phyloP scores from a whole-genome alignment of 2,329 filamentous ascomycete genomes.

The Colletotrichum paranaense region DNA sequence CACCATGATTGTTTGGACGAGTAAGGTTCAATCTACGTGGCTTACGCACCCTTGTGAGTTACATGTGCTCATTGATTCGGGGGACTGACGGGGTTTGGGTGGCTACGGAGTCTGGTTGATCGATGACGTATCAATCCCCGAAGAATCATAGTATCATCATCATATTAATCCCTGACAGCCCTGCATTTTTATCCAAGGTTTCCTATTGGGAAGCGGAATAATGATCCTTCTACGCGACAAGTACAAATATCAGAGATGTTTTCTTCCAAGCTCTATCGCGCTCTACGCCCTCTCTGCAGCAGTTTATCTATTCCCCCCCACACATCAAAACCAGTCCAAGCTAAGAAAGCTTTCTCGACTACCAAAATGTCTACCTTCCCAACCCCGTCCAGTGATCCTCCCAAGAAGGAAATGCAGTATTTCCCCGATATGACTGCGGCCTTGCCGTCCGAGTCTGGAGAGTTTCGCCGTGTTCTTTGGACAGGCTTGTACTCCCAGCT shows the following conservation, averaged over 20 bases:
- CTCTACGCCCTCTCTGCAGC: not conserved
- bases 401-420: slow-evolving; percentile 68
- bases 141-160: not conserved
- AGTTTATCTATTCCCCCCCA: not conserved
- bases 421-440: slow-evolving; percentile 66
- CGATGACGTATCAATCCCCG: slow-evolving; percentile 22
- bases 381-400: slow-evolving; percentile 50
- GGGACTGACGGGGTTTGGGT: not conserved
- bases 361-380: slow-evolving; percentile 43
- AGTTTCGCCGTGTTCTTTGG: slow-evolving; percentile 71
- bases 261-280: not conserved
- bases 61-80: not conserved
- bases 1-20: no score
- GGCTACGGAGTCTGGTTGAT: not conserved
- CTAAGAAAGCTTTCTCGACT: not conserved
- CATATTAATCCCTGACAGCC: not conserved
- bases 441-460: slow-evolving; percentile 63
- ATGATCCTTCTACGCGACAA: not conserved
- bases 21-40: not conserved
- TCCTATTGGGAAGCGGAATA: not conserved
- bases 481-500: slow-evolving; percentile 73
- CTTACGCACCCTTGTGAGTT: not conserved
- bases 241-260: not conserved
- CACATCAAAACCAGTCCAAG: not conserved
- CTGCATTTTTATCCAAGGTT: not conserved